Percentiles rank a stretch among this genome's conserved stretches.
Evolutionary conservation across 1,284 basidiomycete genomes (phyloP).

Genomic region (Leccinum discolor): DNA sequence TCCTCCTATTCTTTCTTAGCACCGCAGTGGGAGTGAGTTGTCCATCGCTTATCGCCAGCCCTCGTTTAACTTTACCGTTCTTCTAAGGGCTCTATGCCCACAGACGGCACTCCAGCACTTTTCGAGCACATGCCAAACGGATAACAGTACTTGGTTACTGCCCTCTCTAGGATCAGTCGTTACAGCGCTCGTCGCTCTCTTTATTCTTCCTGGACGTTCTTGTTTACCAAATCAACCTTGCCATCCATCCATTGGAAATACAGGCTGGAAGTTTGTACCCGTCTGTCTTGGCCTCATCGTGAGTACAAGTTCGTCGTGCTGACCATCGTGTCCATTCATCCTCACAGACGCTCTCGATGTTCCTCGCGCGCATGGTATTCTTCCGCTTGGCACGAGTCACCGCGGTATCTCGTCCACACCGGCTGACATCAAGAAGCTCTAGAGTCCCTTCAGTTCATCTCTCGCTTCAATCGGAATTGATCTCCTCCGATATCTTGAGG

Average conservation of each 20-base stretch:
- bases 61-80: conserved; percentile 7
- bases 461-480: conserved; percentile 62
- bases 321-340: conserved; percentile 1
- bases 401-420: conserved; percentile 86
- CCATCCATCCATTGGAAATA: conserved; percentile 32
- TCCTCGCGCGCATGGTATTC: conserved; percentile 82
- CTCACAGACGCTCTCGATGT: conserved; percentile 82
- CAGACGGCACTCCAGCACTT: conserved; percentile 86
- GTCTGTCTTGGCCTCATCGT: no score
- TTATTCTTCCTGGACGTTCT: conserved; percentile 78
- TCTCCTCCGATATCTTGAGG: no score
- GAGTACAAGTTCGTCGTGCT: no score
- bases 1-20: no score
- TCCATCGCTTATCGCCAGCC: not conserved
- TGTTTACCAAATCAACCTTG: conserved; percentile 61
- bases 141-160: conserved; percentile 92
- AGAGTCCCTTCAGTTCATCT: conserved; percentile 80
- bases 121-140: conserved; percentile 92
- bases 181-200: conserved; percentile 75
- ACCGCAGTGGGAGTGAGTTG: conserved; percentile 80
- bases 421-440: conserved; percentile 83
- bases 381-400: conserved; percentile 92
- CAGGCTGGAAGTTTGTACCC: no score
- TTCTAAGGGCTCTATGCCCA: conserved; percentile 88
- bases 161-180: conserved; percentile 89